Conservation (phyloP, 805 yeast species). For the Ogataea saltuana region DNA sequence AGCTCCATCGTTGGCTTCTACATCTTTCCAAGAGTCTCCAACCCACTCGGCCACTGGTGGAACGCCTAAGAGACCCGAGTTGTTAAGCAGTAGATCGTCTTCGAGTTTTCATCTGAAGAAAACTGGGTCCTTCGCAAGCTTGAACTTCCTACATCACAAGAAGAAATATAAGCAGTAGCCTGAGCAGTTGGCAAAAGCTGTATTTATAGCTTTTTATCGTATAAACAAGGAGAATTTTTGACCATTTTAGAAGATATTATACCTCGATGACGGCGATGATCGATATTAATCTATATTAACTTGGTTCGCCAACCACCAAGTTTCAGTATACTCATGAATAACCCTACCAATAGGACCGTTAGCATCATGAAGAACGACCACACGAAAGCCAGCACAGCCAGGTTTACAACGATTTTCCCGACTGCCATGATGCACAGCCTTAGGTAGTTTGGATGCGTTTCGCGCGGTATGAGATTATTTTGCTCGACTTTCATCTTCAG, state of each 20-base stretch:
- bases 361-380: not conserved
- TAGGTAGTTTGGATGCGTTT: not conserved
- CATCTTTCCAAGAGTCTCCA: constrained; percentile 5
- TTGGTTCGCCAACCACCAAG: too few species aligned
- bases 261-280: too few species aligned
- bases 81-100: constrained; percentile 18
- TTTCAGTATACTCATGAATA: too few species aligned
- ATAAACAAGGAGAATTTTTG: too few species aligned
- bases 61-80: constrained; percentile 22
- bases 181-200: too few species aligned
- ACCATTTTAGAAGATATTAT: too few species aligned
- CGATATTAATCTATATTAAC: too few species aligned
- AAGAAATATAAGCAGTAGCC: constrained; percentile 11
- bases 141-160: constrained; percentile 27
- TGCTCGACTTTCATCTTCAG: too few species aligned
- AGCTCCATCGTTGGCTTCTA: constrained; percentile 3
- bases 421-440: not conserved
- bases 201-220: too few species aligned
- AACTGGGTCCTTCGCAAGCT: constrained; percentile 28
- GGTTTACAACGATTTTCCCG: not conserved
- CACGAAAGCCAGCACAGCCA: not conserved
- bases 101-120: constrained; percentile 26
- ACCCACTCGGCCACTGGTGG: not conserved
- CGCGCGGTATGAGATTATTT: too few species aligned
- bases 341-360: not conserved